Evolutionary conservation across 129 eudicot genomes (phyloP).

Genomic region (Tagetes patula): DNA sequence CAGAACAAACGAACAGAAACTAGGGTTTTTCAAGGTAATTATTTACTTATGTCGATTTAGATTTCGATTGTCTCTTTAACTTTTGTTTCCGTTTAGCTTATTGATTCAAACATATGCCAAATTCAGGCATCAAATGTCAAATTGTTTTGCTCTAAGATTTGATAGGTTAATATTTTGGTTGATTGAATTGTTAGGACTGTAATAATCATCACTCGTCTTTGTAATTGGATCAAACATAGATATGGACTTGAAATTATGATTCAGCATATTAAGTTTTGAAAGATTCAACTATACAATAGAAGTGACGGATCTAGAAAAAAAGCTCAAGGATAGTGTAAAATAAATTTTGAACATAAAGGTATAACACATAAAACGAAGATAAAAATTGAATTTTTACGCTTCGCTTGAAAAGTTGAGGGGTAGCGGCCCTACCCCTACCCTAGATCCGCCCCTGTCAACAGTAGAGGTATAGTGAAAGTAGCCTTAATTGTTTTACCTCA

Average conservation of each 20-base stretch:
- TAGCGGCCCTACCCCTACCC: too few species aligned
- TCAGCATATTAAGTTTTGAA: background rate
- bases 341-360: too few species aligned
- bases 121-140: background rate
- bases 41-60: background rate
- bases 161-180: background rate
- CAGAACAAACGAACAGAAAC: background rate
- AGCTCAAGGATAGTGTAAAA: too few species aligned
- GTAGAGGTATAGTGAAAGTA: too few species aligned
- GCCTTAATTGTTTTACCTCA: background rate
- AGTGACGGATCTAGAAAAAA: too few species aligned
- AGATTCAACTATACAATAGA: background rate
- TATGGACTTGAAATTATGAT: constrained; percentile 3
- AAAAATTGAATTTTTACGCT: too few species aligned
- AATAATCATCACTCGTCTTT: background rate
- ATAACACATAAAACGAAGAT: too few species aligned
- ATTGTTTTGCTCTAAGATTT: too few species aligned
- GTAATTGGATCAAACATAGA: background rate
- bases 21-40: constrained; percentile 40
- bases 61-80: background rate
- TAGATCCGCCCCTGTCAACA: too few species aligned
- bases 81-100: background rate
- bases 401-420: too few species aligned
- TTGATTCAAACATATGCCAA: background rate
- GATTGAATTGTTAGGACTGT: background rate